Evolutionary conservation across 2,329 filamentous ascomycete species (phyloP).

Genomic region (Pseudocercospora pini-densiflorae): DNA sequence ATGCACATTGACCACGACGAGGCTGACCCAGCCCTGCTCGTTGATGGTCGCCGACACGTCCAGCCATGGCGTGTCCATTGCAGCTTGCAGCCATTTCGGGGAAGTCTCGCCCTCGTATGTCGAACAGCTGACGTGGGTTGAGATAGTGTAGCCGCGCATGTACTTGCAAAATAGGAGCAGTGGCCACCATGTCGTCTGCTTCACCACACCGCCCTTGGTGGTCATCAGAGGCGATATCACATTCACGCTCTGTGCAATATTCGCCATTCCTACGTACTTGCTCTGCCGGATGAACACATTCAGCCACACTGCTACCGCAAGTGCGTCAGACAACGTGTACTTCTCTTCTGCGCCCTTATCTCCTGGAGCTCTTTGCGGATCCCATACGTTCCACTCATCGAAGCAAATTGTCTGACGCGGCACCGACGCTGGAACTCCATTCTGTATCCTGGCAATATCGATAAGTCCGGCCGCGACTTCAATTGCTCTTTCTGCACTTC

Average conservation of each 20-base stretch:
- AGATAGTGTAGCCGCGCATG: constrained; percentile 75
- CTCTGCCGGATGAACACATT: constrained; percentile 78
- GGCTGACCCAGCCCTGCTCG: constrained; percentile 63
- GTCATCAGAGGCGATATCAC: constrained; percentile 81
- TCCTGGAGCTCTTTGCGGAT: constrained; percentile 71
- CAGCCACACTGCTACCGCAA: constrained; percentile 75
- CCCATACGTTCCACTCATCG: constrained; percentile 87
- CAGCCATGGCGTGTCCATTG: constrained; percentile 71
- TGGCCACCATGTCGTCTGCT: constrained; percentile 78
- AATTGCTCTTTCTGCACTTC: constrained; percentile 74
- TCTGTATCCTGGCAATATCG: constrained; percentile 74
- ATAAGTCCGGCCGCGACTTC: constrained; percentile 71
- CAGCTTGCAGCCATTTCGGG: constrained; percentile 67
- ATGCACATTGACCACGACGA: constrained; percentile 75
- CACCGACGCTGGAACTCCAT: constrained; percentile 63
- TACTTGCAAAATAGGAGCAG: constrained; percentile 70
- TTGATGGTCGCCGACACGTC: constrained; percentile 68
- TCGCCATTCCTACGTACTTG: constrained; percentile 72
- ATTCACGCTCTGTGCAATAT: constrained; percentile 77
- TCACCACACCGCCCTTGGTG: constrained; percentile 63
- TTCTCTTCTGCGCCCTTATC: constrained; percentile 73
- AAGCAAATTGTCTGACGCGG: constrained; percentile 74
- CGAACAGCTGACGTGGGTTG: constrained; percentile 65
- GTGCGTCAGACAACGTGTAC: constrained; percentile 75
- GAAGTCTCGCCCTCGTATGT: constrained; percentile 70